A percentile compares a stretch with the other conserved stretches of the same genome.
phyloP scores from a whole-genome alignment of 176 grass and related monocot species.

The Triticum monococcum region DNA sequence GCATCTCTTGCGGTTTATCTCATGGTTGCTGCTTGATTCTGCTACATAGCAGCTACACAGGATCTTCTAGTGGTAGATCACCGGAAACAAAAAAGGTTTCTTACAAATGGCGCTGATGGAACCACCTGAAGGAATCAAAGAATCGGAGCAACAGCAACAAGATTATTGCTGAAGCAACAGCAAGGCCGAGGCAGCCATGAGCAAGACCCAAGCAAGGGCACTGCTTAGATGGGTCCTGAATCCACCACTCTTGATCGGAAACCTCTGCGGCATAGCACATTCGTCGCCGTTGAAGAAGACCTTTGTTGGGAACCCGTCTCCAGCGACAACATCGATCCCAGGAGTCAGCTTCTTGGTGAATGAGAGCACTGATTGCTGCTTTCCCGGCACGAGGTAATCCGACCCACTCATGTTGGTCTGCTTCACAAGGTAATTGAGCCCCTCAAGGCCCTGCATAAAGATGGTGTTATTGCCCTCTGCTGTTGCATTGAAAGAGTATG shows the following conservation, averaged over 20 bases:
- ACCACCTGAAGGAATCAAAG: constrained; percentile 67
- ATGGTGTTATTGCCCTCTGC: constrained; percentile 66
- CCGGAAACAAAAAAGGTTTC: constrained; percentile 52
- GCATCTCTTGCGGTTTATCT: constrained; percentile 5
- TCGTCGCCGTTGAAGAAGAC: constrained; percentile 96
- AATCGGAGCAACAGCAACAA: constrained; percentile 36
- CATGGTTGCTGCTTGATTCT: constrained; percentile 19
- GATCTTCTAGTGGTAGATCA: constrained; percentile 31
- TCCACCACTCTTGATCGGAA: constrained; percentile 47
- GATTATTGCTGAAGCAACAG: constrained; percentile 56
- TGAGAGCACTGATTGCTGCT: constrained; percentile 87
- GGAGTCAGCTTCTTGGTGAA: constrained; percentile 87
- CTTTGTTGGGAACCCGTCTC: constrained; percentile 83
- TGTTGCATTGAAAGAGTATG: constrained; percentile 80
- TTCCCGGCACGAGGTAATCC: constrained; percentile 72
- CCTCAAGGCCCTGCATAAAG: constrained; percentile 77
- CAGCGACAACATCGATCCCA: constrained; percentile 53
- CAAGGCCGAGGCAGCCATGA: constrained; percentile 44
- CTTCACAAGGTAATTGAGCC: constrained; percentile 86
- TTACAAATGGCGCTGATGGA: constrained; percentile 37
- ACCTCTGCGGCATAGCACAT: constrained; percentile 57
- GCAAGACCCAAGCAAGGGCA: constrained; percentile 26
- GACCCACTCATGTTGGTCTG: constrained; percentile 62
- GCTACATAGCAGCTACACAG: constrained; percentile 34
- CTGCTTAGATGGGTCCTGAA: constrained; percentile 30